These are phyloP conservation scores for Patellaria atrata DNA, from an alignment of 495 filamentous ascomycete genomes.

Conservation along the genomic window DNA sequence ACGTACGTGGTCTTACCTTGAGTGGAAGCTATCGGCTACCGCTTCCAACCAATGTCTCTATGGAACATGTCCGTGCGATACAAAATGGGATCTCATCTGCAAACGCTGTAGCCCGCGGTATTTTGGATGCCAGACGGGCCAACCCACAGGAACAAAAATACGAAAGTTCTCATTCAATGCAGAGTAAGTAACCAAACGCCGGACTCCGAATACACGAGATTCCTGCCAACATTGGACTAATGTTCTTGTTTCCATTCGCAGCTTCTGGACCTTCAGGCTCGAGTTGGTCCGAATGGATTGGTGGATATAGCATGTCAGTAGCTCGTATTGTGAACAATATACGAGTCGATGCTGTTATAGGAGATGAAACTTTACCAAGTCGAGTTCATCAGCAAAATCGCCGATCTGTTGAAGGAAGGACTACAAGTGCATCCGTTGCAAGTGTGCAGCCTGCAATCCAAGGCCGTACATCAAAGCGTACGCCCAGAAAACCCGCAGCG, in stretches of 20 bases:
- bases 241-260: too few species aligned
- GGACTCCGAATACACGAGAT: background rate
- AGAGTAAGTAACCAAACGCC: background rate
- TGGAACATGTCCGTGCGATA: constrained; percentile 15
- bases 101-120: constrained; percentile 13
- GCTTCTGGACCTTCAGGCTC: background rate
- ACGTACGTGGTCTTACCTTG: constrained; percentile 12
- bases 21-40: constrained; percentile 17
- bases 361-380: too few species aligned
- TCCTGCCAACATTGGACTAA: background rate
- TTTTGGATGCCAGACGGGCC: constrained; percentile 14
- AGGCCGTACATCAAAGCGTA: too few species aligned
- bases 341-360: too few species aligned
- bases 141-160: constrained; percentile 4
- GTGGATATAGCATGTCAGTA: constrained; percentile 19
- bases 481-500: too few species aligned
- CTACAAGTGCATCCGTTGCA: too few species aligned
- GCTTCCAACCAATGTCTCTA: constrained; percentile 12
- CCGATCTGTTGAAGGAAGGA: too few species aligned
- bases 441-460: too few species aligned
- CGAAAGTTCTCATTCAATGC: background rate
- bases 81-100: constrained; percentile 13
- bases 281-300: constrained; percentile 19
- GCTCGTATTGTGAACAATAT: constrained; percentile 17
- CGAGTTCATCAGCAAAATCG: too few species aligned